A percentile compares a stretch with the other conserved stretches of the same genome.
Evolutionary conservation across 2,329 filamentous ascomycete genomes (phyloP).

Genomic region (Pseudogymnoascus sp.): DNA sequence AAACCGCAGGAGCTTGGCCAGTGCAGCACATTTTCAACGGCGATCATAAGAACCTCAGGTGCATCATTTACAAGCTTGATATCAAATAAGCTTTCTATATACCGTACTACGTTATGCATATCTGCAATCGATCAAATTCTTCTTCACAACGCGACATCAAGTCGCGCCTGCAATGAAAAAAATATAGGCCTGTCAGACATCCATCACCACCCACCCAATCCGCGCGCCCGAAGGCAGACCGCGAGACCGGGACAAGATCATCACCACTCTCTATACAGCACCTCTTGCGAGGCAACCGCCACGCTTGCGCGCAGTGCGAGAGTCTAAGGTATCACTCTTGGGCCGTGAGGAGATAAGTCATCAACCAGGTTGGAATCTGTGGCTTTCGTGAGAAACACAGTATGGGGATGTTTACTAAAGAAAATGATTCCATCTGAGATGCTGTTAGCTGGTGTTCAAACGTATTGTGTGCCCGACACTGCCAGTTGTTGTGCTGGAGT

Average conservation of each 20-base stretch:
- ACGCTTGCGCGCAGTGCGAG: slow-evolving; percentile 53
- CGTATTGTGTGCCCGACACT: background rate
- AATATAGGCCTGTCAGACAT: slow-evolving; percentile 71
- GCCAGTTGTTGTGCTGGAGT: background rate
- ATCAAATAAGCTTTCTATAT: background rate
- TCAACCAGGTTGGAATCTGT: slow-evolving; percentile 94
- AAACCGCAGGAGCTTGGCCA: background rate
- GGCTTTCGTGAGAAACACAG: slow-evolving; percentile 88
- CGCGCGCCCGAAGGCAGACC: slow-evolving; percentile 69
- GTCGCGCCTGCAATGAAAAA: slow-evolving; percentile 49
- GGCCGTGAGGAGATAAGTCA: slow-evolving; percentile 81
- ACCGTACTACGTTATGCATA: background rate
- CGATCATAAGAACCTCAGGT: background rate
- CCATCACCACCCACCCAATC: slow-evolving; percentile 74
- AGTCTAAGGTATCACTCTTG: slow-evolving; percentile 72
- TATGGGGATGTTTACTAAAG: slow-evolving; percentile 89
- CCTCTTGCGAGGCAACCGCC: slow-evolving; percentile 36
- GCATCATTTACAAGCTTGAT: no score
- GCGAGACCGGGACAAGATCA: slow-evolving; percentile 76
- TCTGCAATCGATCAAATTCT: slow-evolving; percentile 29
- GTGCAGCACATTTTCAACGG: background rate
- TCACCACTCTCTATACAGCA: slow-evolving; percentile 81
- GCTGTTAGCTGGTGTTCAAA: slow-evolving; percentile 18
- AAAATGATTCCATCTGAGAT: slow-evolving; percentile 68
- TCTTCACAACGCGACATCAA: slow-evolving; percentile 42